Base-by-base conservation (phyloP, 345 rosid genomes). In the Chamaenerion angustifolium region DNA sequence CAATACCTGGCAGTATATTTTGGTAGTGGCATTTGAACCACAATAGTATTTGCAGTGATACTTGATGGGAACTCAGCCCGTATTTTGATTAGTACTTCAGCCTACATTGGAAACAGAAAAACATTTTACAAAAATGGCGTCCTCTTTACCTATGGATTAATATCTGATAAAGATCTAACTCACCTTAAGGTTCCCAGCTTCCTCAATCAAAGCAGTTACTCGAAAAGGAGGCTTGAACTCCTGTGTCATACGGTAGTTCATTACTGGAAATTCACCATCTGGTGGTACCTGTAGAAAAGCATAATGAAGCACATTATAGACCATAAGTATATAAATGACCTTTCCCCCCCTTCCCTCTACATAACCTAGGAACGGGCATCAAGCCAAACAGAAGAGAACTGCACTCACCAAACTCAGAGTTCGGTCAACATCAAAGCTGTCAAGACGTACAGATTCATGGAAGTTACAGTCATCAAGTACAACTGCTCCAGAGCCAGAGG, bases 181-280 rank as follows among this genome's bases (percentile, higher is more conserved):
- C 42, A 80, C 98, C 88, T 81, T 92, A 59, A 87, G 86, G 46
- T 77, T 59, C 52, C 98, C 96, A 18, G 96, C 95, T 70, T 92
- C 95, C 80, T 92, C 96, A 64, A 86, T 78, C 82, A 88, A 72
- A 37, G 94, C 79, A 49, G 78, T 86, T 45, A 92, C 81, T 45
- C 83, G 95, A 45, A 92, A 92, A 37, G 98, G 98, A 66, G 98
- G 98, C 76, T 80, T 87, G 66, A 92, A 92, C 73, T 92, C 96
- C 71, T 92, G 96, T 46, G 98, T 87, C 94, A 87, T 80, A 43
- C 98, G 94, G 62, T 92, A 92, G 72, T 92, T 92, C 96, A 88
- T 92, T 54, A 92, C 98, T 48, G 98, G 95, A 64, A 92, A 92
- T 69, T 92, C 98, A 58, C 98, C 98, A 66, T 87, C 98, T 27